Base-by-base conservation (phyloP, 164 flowering plant species). In the Macadamia integrifolia region DNA sequence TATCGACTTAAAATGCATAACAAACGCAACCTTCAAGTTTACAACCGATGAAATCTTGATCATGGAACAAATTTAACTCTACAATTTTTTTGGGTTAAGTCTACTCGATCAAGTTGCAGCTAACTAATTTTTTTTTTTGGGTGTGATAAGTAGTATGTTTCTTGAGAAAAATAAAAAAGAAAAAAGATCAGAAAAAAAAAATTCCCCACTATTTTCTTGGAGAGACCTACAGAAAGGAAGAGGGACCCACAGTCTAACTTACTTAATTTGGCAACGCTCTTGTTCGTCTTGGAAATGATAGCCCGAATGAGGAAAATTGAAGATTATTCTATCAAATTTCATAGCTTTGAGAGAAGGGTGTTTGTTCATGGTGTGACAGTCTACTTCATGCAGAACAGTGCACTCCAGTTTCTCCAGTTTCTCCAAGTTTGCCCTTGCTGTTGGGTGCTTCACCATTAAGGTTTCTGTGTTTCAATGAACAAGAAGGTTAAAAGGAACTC, bases 291-390 rank as follows among this genome's bases (percentile, higher is more conserved):
- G 23, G 57, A 43, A 52, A 5, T 11, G 5, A 52, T 11, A 17
- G 23, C 76, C 74, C 6, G 79, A 73, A 59, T 66, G 71, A 0
- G 82, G 82, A 50, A 76, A 79, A 46, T 79, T 79, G 61, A 56
- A 79, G 13, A 79, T 53, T 7, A 79, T 74, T 42, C 76, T 62
- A 32, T 79, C 79, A 60, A 72, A 79, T 6, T 0, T 46, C 32
- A 1, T 14, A 3, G 2, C 6, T 1, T 14, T 50, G 58, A 79
- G 62, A n/a, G 12, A 3, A 18, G 57, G 62, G 35, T 76, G 74
- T 5, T 48, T 11, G 2, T n/a, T 46, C 70, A 79, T 73, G 46
- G 40, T 61, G 9, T 44, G 62, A 9, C 64, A 76, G 46, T 75
- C 72, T 11, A 78, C 66, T 50, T 50, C 75, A 69, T 78, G 76